Evolutionary conservation across 1,139 yeast species (phyloP).

Genomic region (Pichia sp.): DNA sequence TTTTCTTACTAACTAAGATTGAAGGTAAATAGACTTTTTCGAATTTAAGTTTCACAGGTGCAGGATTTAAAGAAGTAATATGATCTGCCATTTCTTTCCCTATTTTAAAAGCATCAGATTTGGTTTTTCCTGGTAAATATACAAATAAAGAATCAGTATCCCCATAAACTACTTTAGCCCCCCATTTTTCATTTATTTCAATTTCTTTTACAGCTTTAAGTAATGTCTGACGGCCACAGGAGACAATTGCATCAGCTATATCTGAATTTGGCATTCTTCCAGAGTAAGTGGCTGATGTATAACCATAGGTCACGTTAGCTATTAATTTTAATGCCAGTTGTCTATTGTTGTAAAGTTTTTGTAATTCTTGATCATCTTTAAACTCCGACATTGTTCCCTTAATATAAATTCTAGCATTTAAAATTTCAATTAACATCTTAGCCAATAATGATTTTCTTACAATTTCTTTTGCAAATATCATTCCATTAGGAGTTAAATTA

Average conservation of each 20-base stretch:
- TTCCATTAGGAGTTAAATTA: slow-evolving; percentile 79
- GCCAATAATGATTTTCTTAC: slow-evolving; percentile 71
- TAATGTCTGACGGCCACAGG: slow-evolving; percentile 81
- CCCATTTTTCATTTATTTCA: slow-evolving; percentile 56
- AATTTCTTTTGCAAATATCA: slow-evolving; percentile 60
- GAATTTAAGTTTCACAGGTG: slow-evolving; percentile 76
- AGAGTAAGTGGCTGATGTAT: slow-evolving; percentile 87
- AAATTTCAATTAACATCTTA: slow-evolving; percentile 75
- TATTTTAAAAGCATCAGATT: slow-evolving; percentile 66
- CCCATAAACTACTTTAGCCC: slow-evolving; percentile 92
- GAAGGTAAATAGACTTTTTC: slow-evolving; percentile 92
- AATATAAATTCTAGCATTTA: slow-evolving; percentile 73
- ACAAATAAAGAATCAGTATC: slow-evolving; percentile 94
- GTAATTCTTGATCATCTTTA: slow-evolving; percentile 38
- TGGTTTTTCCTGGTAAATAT: slow-evolving; percentile 76
- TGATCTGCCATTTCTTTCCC: slow-evolving; percentile 65
- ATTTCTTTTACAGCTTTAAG: slow-evolving; percentile 65
- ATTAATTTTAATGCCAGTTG: slow-evolving; percentile 84
- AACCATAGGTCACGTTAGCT: slow-evolving; percentile 95
- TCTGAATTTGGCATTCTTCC: slow-evolving; percentile 98
- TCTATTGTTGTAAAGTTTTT: slow-evolving; percentile 61
- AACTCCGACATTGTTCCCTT: slow-evolving; percentile 64
- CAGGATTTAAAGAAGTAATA: slow-evolving; percentile 66
- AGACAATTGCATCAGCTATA: slow-evolving; percentile 89
- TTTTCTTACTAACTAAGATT: slow-evolving; percentile 72